A percentile compares a stretch with the other conserved stretches of the same genome.
Conservation (phyloP, 2,329 filamentous ascomycete species). For the Fusarium austroafricanum region DNA sequence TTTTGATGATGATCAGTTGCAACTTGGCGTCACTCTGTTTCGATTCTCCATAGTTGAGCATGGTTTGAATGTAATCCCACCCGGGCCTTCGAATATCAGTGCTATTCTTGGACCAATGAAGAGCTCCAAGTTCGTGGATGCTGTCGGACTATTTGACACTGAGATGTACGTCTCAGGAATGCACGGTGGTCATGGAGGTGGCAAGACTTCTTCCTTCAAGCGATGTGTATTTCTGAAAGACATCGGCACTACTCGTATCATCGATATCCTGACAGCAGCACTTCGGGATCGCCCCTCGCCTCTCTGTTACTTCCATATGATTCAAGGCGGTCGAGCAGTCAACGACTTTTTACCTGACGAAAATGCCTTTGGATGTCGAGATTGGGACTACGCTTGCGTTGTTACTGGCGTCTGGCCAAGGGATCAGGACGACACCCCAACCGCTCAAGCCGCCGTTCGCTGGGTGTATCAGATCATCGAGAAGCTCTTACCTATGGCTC, state of each 20-base stretch:
- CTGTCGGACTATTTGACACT: slow-evolving; percentile 64
- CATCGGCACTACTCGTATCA: slow-evolving; percentile 54
- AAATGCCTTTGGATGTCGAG: slow-evolving; percentile 71
- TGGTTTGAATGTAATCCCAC: slow-evolving; percentile 6
- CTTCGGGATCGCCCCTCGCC: slow-evolving; percentile 61
- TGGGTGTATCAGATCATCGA: slow-evolving; percentile 68
- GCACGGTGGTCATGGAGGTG: slow-evolving; percentile 67
- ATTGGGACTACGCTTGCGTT: slow-evolving; percentile 74
- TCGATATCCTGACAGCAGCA: slow-evolving; percentile 56
- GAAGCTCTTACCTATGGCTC: slow-evolving; percentile 61
- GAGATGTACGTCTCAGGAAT: slow-evolving; percentile 71
- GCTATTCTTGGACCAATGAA: slow-evolving; percentile 51
- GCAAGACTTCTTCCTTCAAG: slow-evolving; percentile 74
- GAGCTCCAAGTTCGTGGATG: slow-evolving; percentile 55
- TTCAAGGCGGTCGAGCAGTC: slow-evolving; percentile 68
- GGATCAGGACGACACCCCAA: slow-evolving; percentile 59
- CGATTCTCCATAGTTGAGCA: slow-evolving; percentile 51
- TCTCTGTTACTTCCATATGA: slow-evolving; percentile 70
- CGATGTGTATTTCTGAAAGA: slow-evolving; percentile 69
- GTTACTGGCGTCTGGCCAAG: slow-evolving; percentile 72
- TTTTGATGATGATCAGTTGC: slow-evolving; percentile 56
- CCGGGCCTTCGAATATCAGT: slow-evolving; percentile 7
- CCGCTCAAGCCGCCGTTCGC: slow-evolving; percentile 52
- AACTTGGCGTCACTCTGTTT: slow-evolving; percentile 64
- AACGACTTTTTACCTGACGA: slow-evolving; percentile 56